phyloP scores from a whole-genome alignment of 2,329 filamentous ascomycete species.

The Penicillium sp. region DNA sequence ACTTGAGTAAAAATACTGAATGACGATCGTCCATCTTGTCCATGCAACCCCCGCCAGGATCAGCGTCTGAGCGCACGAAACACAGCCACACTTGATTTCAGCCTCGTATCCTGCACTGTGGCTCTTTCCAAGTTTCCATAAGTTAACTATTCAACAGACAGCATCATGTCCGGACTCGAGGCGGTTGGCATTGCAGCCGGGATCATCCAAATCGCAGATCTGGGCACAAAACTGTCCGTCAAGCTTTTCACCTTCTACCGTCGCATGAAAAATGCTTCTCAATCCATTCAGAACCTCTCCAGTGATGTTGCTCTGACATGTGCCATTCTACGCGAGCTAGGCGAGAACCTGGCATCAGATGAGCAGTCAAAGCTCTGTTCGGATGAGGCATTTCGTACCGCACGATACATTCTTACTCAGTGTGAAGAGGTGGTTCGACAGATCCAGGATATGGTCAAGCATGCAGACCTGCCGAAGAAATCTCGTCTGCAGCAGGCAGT shows the following conservation, averaged over 20 bases:
- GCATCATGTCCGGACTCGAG: slow-evolving; percentile 17
- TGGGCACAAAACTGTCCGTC: slow-evolving; percentile 33
- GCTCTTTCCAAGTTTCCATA: too few species aligned
- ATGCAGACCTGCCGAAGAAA: not conserved
- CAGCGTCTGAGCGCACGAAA: too few species aligned
- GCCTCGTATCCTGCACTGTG: too few species aligned
- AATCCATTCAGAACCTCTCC: slow-evolving; percentile 26
- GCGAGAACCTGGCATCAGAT: slow-evolving; percentile 29
- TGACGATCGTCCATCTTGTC: too few species aligned
- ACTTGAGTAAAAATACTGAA: too few species aligned
- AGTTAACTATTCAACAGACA: too few species aligned
- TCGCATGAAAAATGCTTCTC: slow-evolving; percentile 30
- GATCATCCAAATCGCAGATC: slow-evolving; percentile 38
- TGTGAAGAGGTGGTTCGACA: slow-evolving; percentile 30
- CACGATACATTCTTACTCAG: slow-evolving; percentile 21
- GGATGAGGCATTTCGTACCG: slow-evolving; percentile 16
- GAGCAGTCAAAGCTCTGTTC: slow-evolving; percentile 24
- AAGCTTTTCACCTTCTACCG: slow-evolving; percentile 36
- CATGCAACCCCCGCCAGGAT: too few species aligned
- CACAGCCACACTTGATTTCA: too few species aligned
- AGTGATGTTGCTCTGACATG: slow-evolving; percentile 36
- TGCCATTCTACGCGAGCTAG: slow-evolving; percentile 32
- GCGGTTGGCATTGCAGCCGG: slow-evolving; percentile 31
- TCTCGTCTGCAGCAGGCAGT: slow-evolving; percentile 9
- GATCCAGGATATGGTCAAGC: slow-evolving; percentile 8